Conservation (phyloP, 805 yeast species). For the Saccharomycopsis lassenensis region DNA sequence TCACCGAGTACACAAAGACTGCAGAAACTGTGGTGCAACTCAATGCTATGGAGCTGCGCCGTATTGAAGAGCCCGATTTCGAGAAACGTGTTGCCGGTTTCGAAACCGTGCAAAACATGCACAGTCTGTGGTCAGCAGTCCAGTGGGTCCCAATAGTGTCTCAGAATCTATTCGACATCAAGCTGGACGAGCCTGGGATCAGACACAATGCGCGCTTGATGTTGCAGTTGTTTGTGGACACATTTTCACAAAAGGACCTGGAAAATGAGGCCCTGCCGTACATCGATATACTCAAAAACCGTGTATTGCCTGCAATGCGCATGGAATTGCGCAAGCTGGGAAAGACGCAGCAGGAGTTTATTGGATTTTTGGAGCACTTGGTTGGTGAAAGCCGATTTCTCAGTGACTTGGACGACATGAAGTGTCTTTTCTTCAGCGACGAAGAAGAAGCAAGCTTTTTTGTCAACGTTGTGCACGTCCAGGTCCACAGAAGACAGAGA, state of each 20-base stretch:
- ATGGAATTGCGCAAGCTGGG: conserved; percentile 47
- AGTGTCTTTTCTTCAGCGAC: conserved; percentile 44
- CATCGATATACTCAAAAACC: conserved; percentile 35
- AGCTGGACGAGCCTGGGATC: conserved; percentile 71
- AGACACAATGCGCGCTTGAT: conserved; percentile 65
- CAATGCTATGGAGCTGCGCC: conserved; percentile 53
- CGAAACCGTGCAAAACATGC: conserved; percentile 32
- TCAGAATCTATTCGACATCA: conserved; percentile 57
- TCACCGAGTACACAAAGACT: conserved; percentile 32
- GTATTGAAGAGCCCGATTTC: conserved; percentile 70
- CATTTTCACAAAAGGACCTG: conserved; percentile 26
- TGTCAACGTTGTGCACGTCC: conserved; percentile 69
- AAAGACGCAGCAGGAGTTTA: conserved; percentile 56
- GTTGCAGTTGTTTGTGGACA: conserved; percentile 56
- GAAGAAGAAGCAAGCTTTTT: conserved; percentile 83
- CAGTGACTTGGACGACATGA: conserved; percentile 53
- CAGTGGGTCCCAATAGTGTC: conserved; percentile 79
- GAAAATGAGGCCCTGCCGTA: conserved; percentile 24
- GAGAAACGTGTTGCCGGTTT: conserved; percentile 55
- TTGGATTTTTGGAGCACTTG: conserved; percentile 52
- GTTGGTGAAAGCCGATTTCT: conserved; percentile 36
- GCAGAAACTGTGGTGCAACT: conserved; percentile 48
- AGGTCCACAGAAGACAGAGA: conserved; percentile 73
- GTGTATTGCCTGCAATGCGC: conserved; percentile 55
- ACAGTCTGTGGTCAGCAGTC: conserved; percentile 29